Base-by-base conservation (phyloP, 257 asterid species). In the Salvia hispanica region DNA sequence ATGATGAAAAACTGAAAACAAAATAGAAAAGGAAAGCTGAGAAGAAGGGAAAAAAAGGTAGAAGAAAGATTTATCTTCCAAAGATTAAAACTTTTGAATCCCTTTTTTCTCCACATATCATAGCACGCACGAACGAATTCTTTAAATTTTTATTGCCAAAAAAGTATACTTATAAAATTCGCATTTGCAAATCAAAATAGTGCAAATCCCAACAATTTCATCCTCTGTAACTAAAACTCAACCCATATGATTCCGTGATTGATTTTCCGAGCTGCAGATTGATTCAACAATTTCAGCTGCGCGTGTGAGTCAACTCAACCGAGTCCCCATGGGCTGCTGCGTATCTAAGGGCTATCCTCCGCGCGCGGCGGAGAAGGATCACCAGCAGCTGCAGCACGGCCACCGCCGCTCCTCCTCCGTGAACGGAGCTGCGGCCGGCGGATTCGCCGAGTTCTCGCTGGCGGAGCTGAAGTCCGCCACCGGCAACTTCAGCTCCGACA, bases 381-480 rank as follows among this genome's bases (percentile, higher is more conserved):
- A 72, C 53, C 44, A 68, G 39, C 31, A 25, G 31, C 31, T 25
- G 31, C 31, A 25, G 31, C 31, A 25, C 31, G 31, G 31, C 31
- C 31, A 25, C 31, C 84, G 83, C 61, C 87, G 84, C 61, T 70
- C 86, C 5, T 79, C 96, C 46, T 75, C 94, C 60, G 94, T 81
- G 5, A 83, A 85, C 59, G 88, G 84, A 6, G 73, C 84, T 7
- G 51, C 78, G 28, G 37, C 74, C 39, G 91, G 79, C 14, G 84
- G 83, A 62, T 92, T 87, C 80, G 76, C 95, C 5, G 98, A 87
- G 95, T 92, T 87, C 76, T 87, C 91, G 1, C 75, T 92, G 3
- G 57, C 88, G 71, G 96, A 87, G 81, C 91, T 92, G 21, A 89
- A 83, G 76, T 60, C 91, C 40, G 98, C 98, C 31, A 92, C 98